Base-by-base conservation (phyloP, 2,329 filamentous ascomycete species). In the Fusarium albosuccineum region DNA sequence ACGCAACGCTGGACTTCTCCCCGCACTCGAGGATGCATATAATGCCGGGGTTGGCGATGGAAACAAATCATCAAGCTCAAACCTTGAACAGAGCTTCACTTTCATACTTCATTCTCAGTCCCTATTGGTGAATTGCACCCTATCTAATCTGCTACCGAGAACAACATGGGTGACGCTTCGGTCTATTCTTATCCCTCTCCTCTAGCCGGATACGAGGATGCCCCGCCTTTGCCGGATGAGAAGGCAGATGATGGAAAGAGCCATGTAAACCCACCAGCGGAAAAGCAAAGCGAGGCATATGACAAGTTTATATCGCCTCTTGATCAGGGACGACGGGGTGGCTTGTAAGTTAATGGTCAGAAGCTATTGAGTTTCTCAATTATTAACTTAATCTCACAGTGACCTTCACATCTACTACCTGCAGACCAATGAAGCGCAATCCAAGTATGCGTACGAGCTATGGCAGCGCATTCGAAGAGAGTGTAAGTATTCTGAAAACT, bases 381-480 rank as follows among this genome's bases (percentile, higher is more conserved):
- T 17, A 13, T 44, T 70, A 14, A 63, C 42, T 16, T 7, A 5
- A 3, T 6, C 5, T 13, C 16, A 4, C 54, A 89, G 86, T 68
- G 94, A 97, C 75, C 80, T 97, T 14, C 94, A 97, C 78, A 89
- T 97, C 71, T 97, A 97, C 80, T 92, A 93, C 78, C 87, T 89
- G 66, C 87, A 89, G 73, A 84, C 81, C 44, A 90, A 90, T 63
- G 76, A 84, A 1, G 80, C 83, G 6, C 91, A 97, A 74, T 77
- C 78, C 0, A 82, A 86, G 36, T 95, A 91, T 74, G 93, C 93
- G 1, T 83, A 80, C 29, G 89, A 91, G 44, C 83, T 97, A 0
- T 92, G 91, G 86, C 88, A 94, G 74, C 85, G 93, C 10, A 92
- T 97, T 68, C 83, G 93, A 49, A 85, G 89, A 62, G 93, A 97